Evolutionary conservation across 2,329 filamentous ascomycete species (phyloP).

Genomic region (Colletotrichum navitas): DNA sequence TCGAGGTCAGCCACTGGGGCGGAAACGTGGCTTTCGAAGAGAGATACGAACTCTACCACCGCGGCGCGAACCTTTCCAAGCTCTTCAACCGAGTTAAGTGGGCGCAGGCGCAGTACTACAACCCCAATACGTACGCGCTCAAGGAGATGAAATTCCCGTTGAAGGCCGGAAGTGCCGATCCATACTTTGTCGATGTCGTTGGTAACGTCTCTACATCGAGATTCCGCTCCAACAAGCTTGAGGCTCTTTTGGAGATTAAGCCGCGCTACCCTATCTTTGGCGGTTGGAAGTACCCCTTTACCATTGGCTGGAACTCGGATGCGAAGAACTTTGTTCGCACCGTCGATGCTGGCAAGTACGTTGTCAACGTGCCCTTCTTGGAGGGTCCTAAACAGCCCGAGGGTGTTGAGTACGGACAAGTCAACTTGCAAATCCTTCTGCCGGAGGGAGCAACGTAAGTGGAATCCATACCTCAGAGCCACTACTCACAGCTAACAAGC

Average conservation of each 20-base stretch:
- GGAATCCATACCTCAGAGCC: not conserved
- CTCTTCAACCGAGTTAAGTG: slow-evolving; percentile 84
- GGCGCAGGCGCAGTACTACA: slow-evolving; percentile 80
- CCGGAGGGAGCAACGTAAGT: slow-evolving; percentile 91
- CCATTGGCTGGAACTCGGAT: slow-evolving; percentile 94
- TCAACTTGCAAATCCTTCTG: slow-evolving; percentile 85
- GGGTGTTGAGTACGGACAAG: slow-evolving; percentile 86
- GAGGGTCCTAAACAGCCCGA: slow-evolving; percentile 90
- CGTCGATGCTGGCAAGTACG: slow-evolving; percentile 71
- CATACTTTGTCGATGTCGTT: slow-evolving; percentile 96
- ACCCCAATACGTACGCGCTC: slow-evolving; percentile 81
- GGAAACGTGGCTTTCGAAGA: slow-evolving; percentile 97
- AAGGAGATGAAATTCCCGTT: slow-evolving; percentile 87
- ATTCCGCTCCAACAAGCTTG: slow-evolving; percentile 82
- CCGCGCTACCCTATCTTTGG: slow-evolving; percentile 97
- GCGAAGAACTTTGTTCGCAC: slow-evolving; percentile 81
- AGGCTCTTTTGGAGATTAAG: slow-evolving; percentile 89
- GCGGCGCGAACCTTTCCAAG: slow-evolving; percentile 80
- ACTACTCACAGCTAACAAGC: slow-evolving; percentile 50
- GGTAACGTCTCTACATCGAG: slow-evolving; percentile 96
- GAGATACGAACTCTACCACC: slow-evolving; percentile 88
- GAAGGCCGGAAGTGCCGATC: slow-evolving; percentile 81
- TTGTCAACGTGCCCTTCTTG: slow-evolving; percentile 91
- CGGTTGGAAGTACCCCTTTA: slow-evolving; percentile 98
- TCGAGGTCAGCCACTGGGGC: slow-evolving; percentile 98